Conservation (phyloP, 1,284 basidiomycete species). For the Athelia sp. region DNA sequence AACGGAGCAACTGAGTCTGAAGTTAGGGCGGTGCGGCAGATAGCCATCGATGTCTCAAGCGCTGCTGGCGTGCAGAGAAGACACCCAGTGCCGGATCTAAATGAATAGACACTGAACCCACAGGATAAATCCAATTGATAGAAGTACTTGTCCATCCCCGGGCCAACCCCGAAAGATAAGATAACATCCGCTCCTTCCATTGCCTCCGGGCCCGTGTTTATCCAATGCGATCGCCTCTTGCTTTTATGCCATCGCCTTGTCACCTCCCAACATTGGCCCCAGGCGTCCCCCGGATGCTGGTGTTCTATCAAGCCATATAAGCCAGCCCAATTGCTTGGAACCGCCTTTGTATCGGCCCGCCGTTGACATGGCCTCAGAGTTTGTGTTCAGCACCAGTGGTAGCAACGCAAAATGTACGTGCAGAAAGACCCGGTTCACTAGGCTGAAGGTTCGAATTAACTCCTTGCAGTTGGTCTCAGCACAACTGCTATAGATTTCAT, state of each 20-base stretch:
- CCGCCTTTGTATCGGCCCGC: neutral
- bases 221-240: too few relatives aligned
- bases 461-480: constrained; percentile 25
- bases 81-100: neutral
- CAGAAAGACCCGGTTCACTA: too few relatives aligned
- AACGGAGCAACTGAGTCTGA: neutral
- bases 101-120: neutral
- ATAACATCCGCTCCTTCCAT: too few relatives aligned
- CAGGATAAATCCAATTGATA: too few relatives aligned
- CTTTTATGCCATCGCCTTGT: too few relatives aligned
- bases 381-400: neutral
- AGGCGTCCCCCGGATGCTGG: neutral
- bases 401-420: neutral
- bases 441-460: too few relatives aligned
- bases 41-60: constrained; percentile 1
- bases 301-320: neutral
- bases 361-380: neutral
- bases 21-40: neutral
- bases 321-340: neutral
- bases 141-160: too few relatives aligned
- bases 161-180: too few relatives aligned
- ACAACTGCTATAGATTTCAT: constrained; percentile 60
- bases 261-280: too few relatives aligned
- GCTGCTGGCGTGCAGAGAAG: neutral
- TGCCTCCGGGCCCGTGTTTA: too few relatives aligned